Base-by-base conservation (phyloP, 805 yeast species). In the Kuraishia floccosa region DNA sequence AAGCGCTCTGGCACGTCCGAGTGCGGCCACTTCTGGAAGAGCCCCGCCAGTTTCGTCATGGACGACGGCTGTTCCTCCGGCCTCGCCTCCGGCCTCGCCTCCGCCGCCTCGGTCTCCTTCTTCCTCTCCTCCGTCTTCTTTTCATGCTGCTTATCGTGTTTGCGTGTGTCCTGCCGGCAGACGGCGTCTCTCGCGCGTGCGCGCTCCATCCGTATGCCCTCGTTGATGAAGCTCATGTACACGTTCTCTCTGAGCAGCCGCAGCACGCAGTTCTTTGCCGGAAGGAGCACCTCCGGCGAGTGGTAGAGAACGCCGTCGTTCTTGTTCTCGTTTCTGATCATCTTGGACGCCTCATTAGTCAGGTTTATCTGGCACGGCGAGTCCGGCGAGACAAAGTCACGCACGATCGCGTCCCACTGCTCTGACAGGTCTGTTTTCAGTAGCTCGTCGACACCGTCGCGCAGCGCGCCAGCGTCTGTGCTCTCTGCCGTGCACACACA, bases 291-390 rank as follows among this genome's bases (percentile, higher is more conserved):
- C 30, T 41, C 30, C 10, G 60, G 60, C 1, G 57, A 48, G 30
- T 54, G 58, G 31, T 43, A 50, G 6, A 26, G 28, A 16, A 26
- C 17, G 12, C 46, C 58, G 11, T 28, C 28, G 30, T 41, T 33
- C 5, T 39, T 29, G 21, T 44, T 42, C 31, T 56, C 63, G 8
- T 26, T 16, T 8, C 50, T 34, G n/a, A 53, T 37, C 13, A 39
- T 41, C 11, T 52, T 44, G 36, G 47, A 53, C 3, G 65, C 49
- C 6, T 54, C 51, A 35, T 54, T 43, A 0, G 74, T 64, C 16
- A 72, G 38, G 44, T 71, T 72, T 35, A 72, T 57, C 43, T 72
- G 74, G 25, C 52, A 54, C 2, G 63, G 60, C 1, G 76, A 54
- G 33, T 65, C 57, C 10, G 51, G 53, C 9, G 39, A 34, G 24